These are phyloP conservation scores for Medicago lupulina DNA, from an alignment of 306 rosid genomes.

Conservation along the genomic window DNA sequence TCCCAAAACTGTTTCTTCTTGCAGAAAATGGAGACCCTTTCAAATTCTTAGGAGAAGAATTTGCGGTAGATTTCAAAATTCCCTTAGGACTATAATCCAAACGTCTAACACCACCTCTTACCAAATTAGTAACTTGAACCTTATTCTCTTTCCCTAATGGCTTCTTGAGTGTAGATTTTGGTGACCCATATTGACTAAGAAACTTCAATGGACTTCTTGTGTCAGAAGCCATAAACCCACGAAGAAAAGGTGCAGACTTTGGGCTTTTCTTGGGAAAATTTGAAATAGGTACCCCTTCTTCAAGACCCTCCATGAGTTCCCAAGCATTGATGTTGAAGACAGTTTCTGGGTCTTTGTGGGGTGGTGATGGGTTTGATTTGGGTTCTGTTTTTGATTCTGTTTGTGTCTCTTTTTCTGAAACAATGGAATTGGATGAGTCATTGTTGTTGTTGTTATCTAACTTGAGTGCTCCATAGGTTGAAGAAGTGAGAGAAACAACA, in stretches of 20 bases:
- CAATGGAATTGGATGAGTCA: not conserved
- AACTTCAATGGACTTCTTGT: constrained; percentile 73
- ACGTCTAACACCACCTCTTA: constrained; percentile 49
- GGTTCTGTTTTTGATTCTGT: constrained; percentile 38
- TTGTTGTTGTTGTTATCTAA: constrained; percentile 47
- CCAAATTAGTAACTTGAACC: constrained; percentile 37
- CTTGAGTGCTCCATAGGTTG: constrained; percentile 80
- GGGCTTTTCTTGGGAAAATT: constrained; percentile 71
- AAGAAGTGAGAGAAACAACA: constrained; percentile 89
- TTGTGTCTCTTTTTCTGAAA: not conserved
- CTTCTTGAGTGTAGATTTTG: constrained; percentile 57
- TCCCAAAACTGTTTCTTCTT: constrained; percentile 59
- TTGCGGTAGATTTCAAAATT: constrained; percentile 45
- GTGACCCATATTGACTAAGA: constrained; percentile 76
- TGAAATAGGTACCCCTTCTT: constrained; percentile 69
- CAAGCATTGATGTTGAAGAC: constrained; percentile 83
- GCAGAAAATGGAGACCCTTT: constrained; percentile 62
- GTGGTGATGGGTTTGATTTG: constrained; percentile 48
- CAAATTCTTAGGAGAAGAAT: constrained; percentile 51
- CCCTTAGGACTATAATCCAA: constrained; percentile 74
- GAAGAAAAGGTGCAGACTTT: constrained; percentile 62
- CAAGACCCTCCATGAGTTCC: constrained; percentile 98
- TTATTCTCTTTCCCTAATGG: constrained; percentile 78
- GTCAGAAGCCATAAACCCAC: constrained; percentile 65
- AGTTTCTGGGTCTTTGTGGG: constrained; percentile 55